A percentile compares a stretch with the other conserved stretches of the same genome.
Conservation (phyloP, 495 filamentous ascomycete species). For the Halenospora varia region DNA sequence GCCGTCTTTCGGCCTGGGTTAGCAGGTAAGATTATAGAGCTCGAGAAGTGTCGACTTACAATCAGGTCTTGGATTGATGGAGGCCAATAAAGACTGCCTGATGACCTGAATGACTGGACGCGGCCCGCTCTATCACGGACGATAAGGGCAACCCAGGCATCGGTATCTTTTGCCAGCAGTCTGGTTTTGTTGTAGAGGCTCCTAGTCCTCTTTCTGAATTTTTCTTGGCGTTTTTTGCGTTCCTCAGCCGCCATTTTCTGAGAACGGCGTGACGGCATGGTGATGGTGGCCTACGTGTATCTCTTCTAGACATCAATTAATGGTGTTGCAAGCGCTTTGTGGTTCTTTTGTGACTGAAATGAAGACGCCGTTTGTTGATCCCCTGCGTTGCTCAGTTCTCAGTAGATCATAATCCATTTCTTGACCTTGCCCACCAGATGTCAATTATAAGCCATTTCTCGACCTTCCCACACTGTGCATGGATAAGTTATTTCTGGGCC, state of each 20-base stretch:
- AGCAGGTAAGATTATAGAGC: not conserved
- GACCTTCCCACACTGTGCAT: no score
- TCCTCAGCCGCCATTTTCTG: constrained; percentile 2
- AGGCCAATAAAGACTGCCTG: constrained; percentile 3
- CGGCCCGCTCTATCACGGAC: constrained; percentile 10
- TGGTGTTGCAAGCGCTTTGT: constrained; percentile 3
- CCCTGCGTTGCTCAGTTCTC: not conserved
- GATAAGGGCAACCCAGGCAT: constrained; percentile 7
- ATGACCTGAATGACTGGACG: constrained; percentile 6
- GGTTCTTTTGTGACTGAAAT: constrained; percentile 10
- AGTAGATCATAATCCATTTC: constrained; percentile 1
- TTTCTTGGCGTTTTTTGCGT: constrained; percentile 13
- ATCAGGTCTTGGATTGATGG: constrained; percentile 10
- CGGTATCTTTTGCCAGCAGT: constrained; percentile 10
- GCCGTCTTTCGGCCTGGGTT: not conserved
- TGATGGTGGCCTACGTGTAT: not conserved
- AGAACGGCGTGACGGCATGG: not conserved
- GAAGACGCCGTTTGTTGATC: constrained; percentile 1
- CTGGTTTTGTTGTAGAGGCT: constrained; percentile 14
- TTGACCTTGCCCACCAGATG: not conserved
- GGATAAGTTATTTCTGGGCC: not conserved
- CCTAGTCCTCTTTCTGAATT: constrained; percentile 14
- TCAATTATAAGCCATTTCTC: constrained; percentile 2
- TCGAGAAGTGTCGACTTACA: not conserved
- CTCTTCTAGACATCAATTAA: not conserved